Conservation (phyloP, 2,329 filamentous ascomycete species). For the Fusarium tanahbumbuense region DNA sequence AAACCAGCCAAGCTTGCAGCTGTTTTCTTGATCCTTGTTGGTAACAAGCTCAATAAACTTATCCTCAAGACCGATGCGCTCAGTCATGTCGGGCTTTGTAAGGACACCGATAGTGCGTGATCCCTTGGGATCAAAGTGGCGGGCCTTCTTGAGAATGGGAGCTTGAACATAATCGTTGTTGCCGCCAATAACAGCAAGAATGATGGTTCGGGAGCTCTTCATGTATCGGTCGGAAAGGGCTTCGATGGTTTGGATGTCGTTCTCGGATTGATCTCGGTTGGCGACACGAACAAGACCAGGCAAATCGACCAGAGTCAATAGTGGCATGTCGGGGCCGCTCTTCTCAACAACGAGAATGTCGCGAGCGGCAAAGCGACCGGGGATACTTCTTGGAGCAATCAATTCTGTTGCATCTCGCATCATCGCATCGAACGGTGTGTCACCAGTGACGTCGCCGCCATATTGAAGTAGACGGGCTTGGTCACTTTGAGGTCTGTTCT, state of each 20-base stretch:
- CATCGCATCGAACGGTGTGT: conserved; percentile 61
- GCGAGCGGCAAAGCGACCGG: conserved; percentile 62
- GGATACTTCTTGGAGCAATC: conserved; percentile 62
- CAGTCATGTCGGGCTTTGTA: conserved; percentile 65
- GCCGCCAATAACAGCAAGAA: conserved; percentile 66
- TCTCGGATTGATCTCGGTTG: conserved; percentile 63
- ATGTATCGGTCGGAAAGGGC: conserved; percentile 65
- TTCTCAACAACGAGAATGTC: conserved; percentile 70
- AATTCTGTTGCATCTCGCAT: conserved; percentile 63
- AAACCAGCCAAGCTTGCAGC: conserved; percentile 65
- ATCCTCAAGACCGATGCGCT: conserved; percentile 64
- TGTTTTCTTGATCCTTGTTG: conserved; percentile 62
- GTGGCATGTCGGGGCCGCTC: conserved; percentile 67
- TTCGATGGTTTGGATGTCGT: conserved; percentile 65
- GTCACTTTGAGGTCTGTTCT: conserved; percentile 58
- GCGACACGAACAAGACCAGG: conserved; percentile 68
- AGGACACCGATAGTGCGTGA: conserved; percentile 63
- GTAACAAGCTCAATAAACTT: conserved; percentile 66
- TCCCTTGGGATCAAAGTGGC: conserved; percentile 62
- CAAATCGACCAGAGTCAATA: conserved; percentile 71
- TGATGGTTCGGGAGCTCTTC: conserved; percentile 66
- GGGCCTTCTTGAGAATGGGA: conserved; percentile 62
- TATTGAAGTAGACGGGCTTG: conserved; percentile 61
- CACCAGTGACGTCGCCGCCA: conserved; percentile 59
- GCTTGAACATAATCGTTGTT: conserved; percentile 67